These are phyloP conservation scores for Myriosclerotinia curreyana DNA, from an alignment of 2,329 filamentous ascomycete species.

Conservation along the genomic window DNA sequence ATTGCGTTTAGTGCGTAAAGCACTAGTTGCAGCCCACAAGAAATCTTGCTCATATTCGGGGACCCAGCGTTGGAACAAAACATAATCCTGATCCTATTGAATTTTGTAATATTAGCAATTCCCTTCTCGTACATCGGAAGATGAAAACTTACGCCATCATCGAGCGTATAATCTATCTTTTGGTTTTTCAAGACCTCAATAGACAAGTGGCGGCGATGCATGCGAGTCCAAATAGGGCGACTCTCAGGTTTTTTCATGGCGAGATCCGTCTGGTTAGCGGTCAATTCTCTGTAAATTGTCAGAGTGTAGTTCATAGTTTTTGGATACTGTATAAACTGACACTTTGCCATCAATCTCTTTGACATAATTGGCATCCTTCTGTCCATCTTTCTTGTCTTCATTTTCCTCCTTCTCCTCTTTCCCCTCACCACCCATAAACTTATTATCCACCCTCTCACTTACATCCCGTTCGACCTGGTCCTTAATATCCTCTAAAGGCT, in stretches of 20 bases:
- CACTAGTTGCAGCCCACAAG: slow-evolving; percentile 68
- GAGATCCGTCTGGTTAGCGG: slow-evolving; percentile 46
- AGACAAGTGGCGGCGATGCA: slow-evolving; percentile 59
- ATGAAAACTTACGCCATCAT: slow-evolving; percentile 40
- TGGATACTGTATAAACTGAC: neutral
- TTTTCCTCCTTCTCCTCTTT: neutral
- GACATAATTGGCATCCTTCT: slow-evolving; percentile 42
- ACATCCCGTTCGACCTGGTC: fast-evolving
- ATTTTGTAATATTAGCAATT: neutral
- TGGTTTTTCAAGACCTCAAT: slow-evolving; percentile 57
- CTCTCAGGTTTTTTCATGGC: slow-evolving; percentile 31
- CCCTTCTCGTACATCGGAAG: no score
- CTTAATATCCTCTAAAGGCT: neutral
- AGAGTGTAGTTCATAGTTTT: slow-evolving; percentile 40
- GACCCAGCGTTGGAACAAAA: slow-evolving; percentile 72
- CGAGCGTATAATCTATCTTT: slow-evolving; percentile 54
- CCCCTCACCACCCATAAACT: neutral
- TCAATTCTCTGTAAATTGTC: slow-evolving; percentile 36
- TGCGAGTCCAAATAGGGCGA: slow-evolving; percentile 59
- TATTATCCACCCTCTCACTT: neutral
- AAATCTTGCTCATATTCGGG: slow-evolving; percentile 67
- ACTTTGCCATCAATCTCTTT: slow-evolving; percentile 45
- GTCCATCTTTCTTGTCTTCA: slow-evolving; percentile 44
- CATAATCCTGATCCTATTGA: slow-evolving; percentile 60
- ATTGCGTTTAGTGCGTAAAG: slow-evolving; percentile 41